These are phyloP conservation scores for Betula pendula DNA, from an alignment of 306 rosid genomes.

Conservation along the genomic window DNA sequence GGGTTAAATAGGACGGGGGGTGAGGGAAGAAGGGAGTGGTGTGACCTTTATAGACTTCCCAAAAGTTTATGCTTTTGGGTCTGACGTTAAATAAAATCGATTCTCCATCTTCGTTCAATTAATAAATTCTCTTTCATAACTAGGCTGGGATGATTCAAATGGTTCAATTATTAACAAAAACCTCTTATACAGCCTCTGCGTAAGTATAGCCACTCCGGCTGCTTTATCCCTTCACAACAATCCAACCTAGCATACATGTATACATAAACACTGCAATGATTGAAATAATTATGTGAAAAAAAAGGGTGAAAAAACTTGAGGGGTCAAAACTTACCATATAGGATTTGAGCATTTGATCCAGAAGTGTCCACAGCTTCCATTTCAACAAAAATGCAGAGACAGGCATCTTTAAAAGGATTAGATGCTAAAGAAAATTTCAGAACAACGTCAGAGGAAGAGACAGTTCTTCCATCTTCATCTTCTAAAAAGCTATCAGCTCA, in stretches of 20 bases:
- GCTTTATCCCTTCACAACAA: neutral
- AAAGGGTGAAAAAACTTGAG: neutral
- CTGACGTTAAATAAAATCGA: too few relatives aligned
- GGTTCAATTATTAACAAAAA: too few relatives aligned
- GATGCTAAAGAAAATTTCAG: neutral
- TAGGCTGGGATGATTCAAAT: too few relatives aligned
- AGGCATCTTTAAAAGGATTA: neutral
- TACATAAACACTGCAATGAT: neutral
- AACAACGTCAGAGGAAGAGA: neutral
- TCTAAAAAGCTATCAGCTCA: neutral
- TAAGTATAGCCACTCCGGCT: too few relatives aligned
- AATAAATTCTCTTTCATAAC: too few relatives aligned
- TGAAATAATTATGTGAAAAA: neutral
- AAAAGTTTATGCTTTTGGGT: too few relatives aligned
- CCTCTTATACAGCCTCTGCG: too few relatives aligned
- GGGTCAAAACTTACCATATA: neutral
- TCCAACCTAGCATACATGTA: neutral
- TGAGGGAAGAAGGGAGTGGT: too few relatives aligned
- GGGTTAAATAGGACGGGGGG: too few relatives aligned
- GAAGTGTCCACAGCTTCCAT: neutral
- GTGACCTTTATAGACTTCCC: too few relatives aligned
- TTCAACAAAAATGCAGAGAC: neutral
- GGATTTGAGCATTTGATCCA: neutral
- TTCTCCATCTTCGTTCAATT: too few relatives aligned
- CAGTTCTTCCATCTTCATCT: neutral